These are phyloP conservation scores for Graphiopsis chlorocephala DNA, from an alignment of 2,329 filamentous ascomycete genomes.

Conservation along the genomic window DNA sequence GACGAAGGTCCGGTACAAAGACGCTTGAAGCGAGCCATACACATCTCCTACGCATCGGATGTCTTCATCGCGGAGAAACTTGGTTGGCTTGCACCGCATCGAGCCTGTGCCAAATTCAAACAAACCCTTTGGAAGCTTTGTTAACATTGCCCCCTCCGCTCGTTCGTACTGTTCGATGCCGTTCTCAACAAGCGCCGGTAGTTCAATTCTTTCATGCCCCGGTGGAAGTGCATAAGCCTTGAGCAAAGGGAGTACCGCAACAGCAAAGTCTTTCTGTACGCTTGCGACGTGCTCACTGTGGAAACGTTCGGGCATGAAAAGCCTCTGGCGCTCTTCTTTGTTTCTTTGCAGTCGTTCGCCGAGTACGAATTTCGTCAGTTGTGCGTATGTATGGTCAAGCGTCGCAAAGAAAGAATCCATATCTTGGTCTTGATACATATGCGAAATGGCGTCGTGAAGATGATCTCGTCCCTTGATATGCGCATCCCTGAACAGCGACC, in stretches of 20 bases:
- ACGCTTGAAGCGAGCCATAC: not conserved
- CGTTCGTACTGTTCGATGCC: not conserved
- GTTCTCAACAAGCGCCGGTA: not conserved
- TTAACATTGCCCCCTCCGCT: not conserved
- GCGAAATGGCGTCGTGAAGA: too few species aligned
- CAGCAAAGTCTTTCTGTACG: not conserved
- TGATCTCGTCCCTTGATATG: not conserved
- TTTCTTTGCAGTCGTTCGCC: not conserved
- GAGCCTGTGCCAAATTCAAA: not conserved
- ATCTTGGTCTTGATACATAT: too few species aligned
- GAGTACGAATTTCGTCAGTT: not conserved
- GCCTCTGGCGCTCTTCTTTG: not conserved
- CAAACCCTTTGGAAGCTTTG: not conserved
- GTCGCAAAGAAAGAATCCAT: too few species aligned
- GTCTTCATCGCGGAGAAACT: not conserved
- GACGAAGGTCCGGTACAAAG: too few species aligned
- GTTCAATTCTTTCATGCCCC: not conserved
- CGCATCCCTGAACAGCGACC: not conserved
- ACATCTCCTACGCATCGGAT: not conserved
- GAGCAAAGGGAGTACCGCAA: not conserved
- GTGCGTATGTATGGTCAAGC: not conserved
- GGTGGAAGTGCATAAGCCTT: not conserved
- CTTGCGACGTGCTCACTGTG: not conserved
- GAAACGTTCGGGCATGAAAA: not conserved
- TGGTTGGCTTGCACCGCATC: not conserved